phyloP scores from a whole-genome alignment of 202 grass and related monocot species.

The Carex arenaria region DNA sequence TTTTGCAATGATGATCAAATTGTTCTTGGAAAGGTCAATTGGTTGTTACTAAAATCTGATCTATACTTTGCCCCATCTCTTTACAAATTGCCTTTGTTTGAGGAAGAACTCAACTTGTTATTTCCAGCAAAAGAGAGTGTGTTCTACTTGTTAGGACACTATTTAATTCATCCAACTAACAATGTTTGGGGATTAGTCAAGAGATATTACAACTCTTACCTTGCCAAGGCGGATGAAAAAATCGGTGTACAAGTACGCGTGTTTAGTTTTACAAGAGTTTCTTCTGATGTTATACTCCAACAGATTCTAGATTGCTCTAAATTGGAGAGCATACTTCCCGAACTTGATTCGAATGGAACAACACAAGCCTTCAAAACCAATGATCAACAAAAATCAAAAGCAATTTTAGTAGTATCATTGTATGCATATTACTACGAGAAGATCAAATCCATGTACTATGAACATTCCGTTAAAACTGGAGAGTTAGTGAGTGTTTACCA shows the following conservation, averaged over 20 bases:
- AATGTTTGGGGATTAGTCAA: slow-evolving; percentile 42
- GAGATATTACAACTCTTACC: slow-evolving; percentile 39
- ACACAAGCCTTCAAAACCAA: background rate
- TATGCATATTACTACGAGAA: slow-evolving; percentile 38
- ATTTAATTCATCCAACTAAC: slow-evolving; percentile 58
- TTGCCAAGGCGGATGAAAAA: slow-evolving; percentile 33
- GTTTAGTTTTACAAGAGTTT: slow-evolving; percentile 28
- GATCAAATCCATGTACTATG: slow-evolving; percentile 20
- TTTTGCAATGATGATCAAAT: slow-evolving; percentile 52
- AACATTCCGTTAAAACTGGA: background rate
- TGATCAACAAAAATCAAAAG: slow-evolving; percentile 17
- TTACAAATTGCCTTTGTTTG: slow-evolving; percentile 31
- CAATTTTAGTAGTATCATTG: slow-evolving; percentile 45
- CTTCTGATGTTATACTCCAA: slow-evolving; percentile 36
- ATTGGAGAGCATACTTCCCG: slow-evolving; percentile 33
- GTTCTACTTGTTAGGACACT: slow-evolving; percentile 38
- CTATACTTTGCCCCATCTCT: slow-evolving; percentile 42
- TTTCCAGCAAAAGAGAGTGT: slow-evolving; percentile 51
- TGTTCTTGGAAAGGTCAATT: slow-evolving; percentile 45
- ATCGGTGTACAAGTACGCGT: slow-evolving; percentile 58
- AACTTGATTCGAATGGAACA: background rate
- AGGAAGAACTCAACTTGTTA: slow-evolving; percentile 36
- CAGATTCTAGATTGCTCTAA: slow-evolving; percentile 45
- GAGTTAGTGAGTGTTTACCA: slow-evolving; percentile 29
- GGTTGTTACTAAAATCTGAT: slow-evolving; percentile 50